Evolutionary conservation across 495 filamentous ascomycete genomes (phyloP).

Genomic region (Talaromyces liani): DNA sequence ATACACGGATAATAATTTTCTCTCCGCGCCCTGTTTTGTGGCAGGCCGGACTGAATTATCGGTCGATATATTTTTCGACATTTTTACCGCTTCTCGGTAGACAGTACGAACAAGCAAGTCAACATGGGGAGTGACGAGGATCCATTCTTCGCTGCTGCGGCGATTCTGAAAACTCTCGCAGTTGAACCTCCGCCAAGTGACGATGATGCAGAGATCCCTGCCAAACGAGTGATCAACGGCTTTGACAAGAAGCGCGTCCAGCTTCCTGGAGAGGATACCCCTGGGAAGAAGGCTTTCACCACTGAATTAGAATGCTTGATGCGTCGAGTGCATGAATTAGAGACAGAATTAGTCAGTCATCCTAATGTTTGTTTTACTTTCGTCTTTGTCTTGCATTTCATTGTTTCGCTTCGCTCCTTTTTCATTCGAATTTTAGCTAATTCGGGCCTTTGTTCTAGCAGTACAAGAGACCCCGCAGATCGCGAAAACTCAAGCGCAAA

Average conservation of each 20-base stretch:
- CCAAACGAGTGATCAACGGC: constrained; percentile 34
- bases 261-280: constrained; percentile 56
- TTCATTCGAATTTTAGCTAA: background rate
- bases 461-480: constrained; percentile 8
- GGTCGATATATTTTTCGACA: background rate
- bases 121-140: background rate
- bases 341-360: constrained; percentile 54
- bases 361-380: constrained; percentile 38
- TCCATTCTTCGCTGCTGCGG: constrained; percentile 31
- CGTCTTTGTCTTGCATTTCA: constrained; percentile 30
- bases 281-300: constrained; percentile 62
- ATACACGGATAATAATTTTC: background rate
- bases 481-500: constrained; percentile 7
- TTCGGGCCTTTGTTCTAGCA: constrained; percentile 33
- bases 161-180: constrained; percentile 57
- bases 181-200: constrained; percentile 34
- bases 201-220: constrained; percentile 23
- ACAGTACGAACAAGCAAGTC: background rate
- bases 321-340: constrained; percentile 59
- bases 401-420: constrained; percentile 9
- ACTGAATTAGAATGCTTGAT: constrained; percentile 62
- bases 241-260: constrained; percentile 37
- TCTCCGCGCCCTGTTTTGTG: background rate
- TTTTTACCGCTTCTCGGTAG: background rate
- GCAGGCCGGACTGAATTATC: background rate